Evolutionary conservation across 1,139 yeast genomes (phyloP).

Genomic region (Pichia sp.): DNA sequence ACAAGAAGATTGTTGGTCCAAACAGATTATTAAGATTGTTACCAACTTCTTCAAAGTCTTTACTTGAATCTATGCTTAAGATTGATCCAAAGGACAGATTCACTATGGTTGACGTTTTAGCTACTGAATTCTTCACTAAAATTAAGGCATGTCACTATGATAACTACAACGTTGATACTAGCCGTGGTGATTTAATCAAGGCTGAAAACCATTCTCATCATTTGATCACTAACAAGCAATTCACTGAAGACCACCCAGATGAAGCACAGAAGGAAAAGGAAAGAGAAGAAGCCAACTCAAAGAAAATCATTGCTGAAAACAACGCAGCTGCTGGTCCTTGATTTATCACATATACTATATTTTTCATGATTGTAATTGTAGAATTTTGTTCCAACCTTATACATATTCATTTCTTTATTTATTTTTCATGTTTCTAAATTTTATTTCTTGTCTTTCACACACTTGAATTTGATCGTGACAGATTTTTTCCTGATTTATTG

Average conservation of each 20-base stretch:
- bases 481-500: too few relatives aligned
- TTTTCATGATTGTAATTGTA: too few relatives aligned
- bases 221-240: conserved; percentile 51
- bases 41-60: conserved; percentile 82
- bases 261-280: conserved; percentile 41
- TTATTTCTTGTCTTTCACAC: too few relatives aligned
- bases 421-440: too few relatives aligned
- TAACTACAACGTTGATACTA: conserved; percentile 13
- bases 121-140: conserved; percentile 70
- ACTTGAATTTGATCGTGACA: too few relatives aligned
- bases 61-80: conserved; percentile 71
- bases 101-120: conserved; percentile 60
- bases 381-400: too few relatives aligned
- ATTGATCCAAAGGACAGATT: conserved; percentile 71
- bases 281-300: conserved; percentile 29
- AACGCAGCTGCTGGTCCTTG: background rate
- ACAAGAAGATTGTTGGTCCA: conserved; percentile 57
- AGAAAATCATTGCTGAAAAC: conserved; percentile 13
- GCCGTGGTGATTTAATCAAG: conserved; percentile 16
- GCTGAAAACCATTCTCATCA: conserved; percentile 46
- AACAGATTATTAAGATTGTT: conserved; percentile 82
- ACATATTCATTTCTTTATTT: background rate
- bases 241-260: conserved; percentile 41
- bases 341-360: background rate
- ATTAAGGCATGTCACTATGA: conserved; percentile 43